These are phyloP conservation scores for Talaromyces sp. DNA, from an alignment of 2,329 filamentous ascomycete species.

Conservation along the genomic window DNA sequence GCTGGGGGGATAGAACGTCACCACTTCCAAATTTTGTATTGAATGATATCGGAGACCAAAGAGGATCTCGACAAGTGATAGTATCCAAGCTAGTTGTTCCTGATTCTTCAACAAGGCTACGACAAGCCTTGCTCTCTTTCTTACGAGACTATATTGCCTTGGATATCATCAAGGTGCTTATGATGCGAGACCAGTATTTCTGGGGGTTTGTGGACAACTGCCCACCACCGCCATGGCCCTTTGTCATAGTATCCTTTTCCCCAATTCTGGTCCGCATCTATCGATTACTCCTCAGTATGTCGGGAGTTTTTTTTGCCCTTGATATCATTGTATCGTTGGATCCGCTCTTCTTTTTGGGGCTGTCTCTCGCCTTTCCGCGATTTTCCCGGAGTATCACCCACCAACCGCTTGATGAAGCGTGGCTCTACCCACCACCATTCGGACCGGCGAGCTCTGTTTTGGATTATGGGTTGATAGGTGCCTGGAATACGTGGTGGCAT, in stretches of 20 bases:
- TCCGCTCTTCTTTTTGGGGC: slow-evolving; percentile 56
- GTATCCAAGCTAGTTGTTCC: slow-evolving; percentile 13
- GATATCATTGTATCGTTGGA: slow-evolving; percentile 56
- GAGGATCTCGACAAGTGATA: slow-evolving; percentile 5
- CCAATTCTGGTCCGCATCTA: slow-evolving; percentile 48
- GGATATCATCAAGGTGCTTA: slow-evolving; percentile 64
- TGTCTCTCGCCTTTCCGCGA: slow-evolving; percentile 45
- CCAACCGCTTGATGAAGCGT: slow-evolving; percentile 57
- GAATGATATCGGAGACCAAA: slow-evolving; percentile 16
- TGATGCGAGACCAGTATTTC: slow-evolving; percentile 78
- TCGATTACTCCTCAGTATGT: slow-evolving; percentile 54
- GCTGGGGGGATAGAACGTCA: slow-evolving; percentile 50
- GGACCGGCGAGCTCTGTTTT: slow-evolving; percentile 42
- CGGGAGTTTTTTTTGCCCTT: slow-evolving; percentile 58
- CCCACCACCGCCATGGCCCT: slow-evolving; percentile 40
- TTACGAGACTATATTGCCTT: slow-evolving; percentile 60
- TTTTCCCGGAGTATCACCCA: slow-evolving; percentile 56
- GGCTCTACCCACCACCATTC: slow-evolving; percentile 59
- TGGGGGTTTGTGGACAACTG: slow-evolving; percentile 50
- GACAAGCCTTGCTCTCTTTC: slow-evolving; percentile 43
- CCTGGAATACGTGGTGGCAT: slow-evolving; percentile 88
- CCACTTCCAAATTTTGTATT: slow-evolving; percentile 26
- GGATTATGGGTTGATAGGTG: slow-evolving; percentile 69
- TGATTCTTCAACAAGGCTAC: slow-evolving; percentile 46
- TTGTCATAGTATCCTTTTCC: slow-evolving; percentile 41